Conservation (phyloP, 768 basidiomycete species). For the Termitomyces sp. region DNA sequence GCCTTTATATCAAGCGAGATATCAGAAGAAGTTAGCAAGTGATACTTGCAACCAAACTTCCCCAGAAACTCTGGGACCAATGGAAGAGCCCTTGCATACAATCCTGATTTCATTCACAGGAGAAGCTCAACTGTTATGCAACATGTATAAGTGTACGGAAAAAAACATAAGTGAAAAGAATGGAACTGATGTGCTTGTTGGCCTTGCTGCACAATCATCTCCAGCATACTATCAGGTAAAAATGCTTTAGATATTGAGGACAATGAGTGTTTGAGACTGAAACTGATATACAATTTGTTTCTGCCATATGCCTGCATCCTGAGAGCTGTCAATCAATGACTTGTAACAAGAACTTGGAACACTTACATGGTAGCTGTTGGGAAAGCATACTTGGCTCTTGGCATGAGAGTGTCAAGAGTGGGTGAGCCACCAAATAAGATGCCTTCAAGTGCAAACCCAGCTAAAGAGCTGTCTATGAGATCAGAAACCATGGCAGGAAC, state of each 20-base stretch:
- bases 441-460: conserved; percentile 45
- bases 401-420: conserved; percentile 45
- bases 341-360: neutral
- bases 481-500: conserved; percentile 68
- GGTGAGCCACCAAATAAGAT: too few species aligned
- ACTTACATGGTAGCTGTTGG: conserved; percentile 45
- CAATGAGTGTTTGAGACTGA: conserved; percentile 26
- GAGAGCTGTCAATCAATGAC: neutral
- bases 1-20: conserved; percentile 26
- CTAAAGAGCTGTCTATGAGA: conserved; percentile 49
- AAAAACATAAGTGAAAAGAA: neutral
- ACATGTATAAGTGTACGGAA: neutral
- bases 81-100: conserved; percentile 35
- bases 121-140: conserved; percentile 47
- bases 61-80: conserved; percentile 37
- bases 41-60: conserved; percentile 51
- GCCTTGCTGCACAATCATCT: conserved; percentile 56
- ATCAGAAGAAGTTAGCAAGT: neutral
- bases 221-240: conserved; percentile 37
- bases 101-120: conserved; percentile 59
- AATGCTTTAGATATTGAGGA: neutral
- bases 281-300: conserved; percentile 59
- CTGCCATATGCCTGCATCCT: conserved; percentile 61
- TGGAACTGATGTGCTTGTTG: conserved; percentile 45
- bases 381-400: conserved; percentile 45